Evolutionary conservation across 1,139 yeast species (phyloP), one percentile per base, ranked within the genome.

Genomic region (Lodderomyces jiufengensis): DNA sequence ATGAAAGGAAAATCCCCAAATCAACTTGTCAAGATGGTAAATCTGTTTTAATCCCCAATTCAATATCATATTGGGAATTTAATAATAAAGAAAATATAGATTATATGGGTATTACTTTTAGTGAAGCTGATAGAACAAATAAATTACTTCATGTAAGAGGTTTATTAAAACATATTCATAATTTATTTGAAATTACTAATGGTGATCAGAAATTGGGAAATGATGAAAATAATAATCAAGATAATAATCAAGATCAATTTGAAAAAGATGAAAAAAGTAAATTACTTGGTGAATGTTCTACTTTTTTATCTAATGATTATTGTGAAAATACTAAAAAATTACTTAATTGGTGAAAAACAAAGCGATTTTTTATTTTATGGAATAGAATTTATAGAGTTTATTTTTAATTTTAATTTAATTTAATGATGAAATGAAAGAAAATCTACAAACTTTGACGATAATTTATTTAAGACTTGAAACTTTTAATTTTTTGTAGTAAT

Each of bases 41-140:
- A 33, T 46, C 45, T 27, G 55, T 49, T 1, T 39, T 53, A 32
- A 50, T 50, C 7, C 57, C 57, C 1, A 52, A 52, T 35, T 48
- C 54, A 18, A 47, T 53, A 12, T 45, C 53, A 3, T 49, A 43
- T 37, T 51, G 56, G 54, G 38, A 41, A 8, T 8, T 30, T 25
- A 25, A 24, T 11, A 12, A 15, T 22, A 26, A 27, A 2, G 27
- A 24, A 31, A 9, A 30, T 24, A 13, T 13, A 3, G 57, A 51
- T 35, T 36, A 45, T n/a, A 47, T 53, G 52, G 54, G 50, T 1
- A 33, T 53, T 4, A 48, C 55, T 1, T 43, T 50, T 29, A 50
- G 55, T 27, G 54, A 47, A 31, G 54, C 56, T 9, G 56, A 53
- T 36, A 35, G 44, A 23, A 45, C 45, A 16, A 51, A 51, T 35